Conservation (phyloP, 768 basidiomycete species). For the Cyclocybe aegerita region DNA sequence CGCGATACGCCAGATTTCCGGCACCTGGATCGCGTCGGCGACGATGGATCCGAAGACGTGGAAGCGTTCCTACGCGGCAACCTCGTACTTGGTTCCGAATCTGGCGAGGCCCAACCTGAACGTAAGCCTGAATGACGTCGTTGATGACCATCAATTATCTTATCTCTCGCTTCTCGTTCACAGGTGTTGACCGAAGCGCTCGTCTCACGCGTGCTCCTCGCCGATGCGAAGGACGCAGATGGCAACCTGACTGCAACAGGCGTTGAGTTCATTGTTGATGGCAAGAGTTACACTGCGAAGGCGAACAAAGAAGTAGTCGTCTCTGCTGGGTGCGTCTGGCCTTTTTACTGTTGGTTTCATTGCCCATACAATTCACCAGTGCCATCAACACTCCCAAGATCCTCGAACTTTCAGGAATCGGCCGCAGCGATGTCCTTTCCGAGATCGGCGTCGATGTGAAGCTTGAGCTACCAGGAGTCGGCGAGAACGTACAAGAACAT, state of each 20-base stretch:
- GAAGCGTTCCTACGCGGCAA: constrained; percentile 62
- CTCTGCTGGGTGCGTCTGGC: constrained; percentile 43
- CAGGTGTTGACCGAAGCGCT: constrained; percentile 23
- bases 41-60: constrained; percentile 38
- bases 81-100: constrained; percentile 62
- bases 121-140: constrained; percentile 54
- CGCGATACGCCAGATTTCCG: constrained; percentile 19
- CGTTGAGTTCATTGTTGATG: constrained; percentile 38
- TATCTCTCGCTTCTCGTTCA: constrained; percentile 2
- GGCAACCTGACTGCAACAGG: constrained; percentile 16
- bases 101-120: constrained; percentile 59
- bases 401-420: constrained; percentile 56
- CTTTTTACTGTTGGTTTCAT: background rate
- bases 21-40: constrained; percentile 16
- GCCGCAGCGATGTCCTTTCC: constrained; percentile 47
- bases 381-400: constrained; percentile 42
- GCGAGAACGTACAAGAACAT: constrained; percentile 38
- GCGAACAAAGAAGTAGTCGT: constrained; percentile 62
- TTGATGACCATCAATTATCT: constrained; percentile 50
- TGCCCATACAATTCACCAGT: background rate
- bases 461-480: constrained; percentile 56
- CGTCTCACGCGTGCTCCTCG: constrained; percentile 9
- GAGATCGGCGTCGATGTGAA: constrained; percentile 41
- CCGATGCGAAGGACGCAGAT: background rate
- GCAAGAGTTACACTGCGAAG: constrained; percentile 36